Base-by-base conservation (phyloP, 768 basidiomycete species). In the Termitomyces sp. region DNA sequence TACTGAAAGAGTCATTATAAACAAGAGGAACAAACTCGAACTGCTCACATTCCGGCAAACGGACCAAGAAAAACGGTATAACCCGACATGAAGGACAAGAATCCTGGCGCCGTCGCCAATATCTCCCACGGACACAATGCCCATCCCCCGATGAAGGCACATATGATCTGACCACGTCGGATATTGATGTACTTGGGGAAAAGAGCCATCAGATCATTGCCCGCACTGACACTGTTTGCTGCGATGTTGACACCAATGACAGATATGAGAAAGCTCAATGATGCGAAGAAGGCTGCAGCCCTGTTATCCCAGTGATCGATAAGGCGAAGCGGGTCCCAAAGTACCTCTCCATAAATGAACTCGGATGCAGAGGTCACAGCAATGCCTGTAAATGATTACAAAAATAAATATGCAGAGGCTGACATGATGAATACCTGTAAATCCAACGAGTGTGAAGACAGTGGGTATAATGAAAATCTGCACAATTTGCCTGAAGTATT, bases 1-100 rank as follows among this genome's bases (percentile, higher is more conserved):
- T 80, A 53, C 79, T 80, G 8, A 30, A 57, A 12, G 57, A 23
- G 10, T 43, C 7, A 3, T 30, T 23, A 16, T 28, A 2, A 53
- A 3, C 20, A 33, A 47, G 13, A 46, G 5, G n/a, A n/a, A 50
- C 7, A 5, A 20, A 57, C 16, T 18, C 1, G 5, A 14, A 10
- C 41, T 14, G 74, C 86, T 63, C 66, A 88, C 79, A 95, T 86
- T 28, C 88, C 89, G 35, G 88, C 85, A 63, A 96, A 88, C 1
- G 93, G 93, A 0, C 91, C 91, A 20, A 95, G 76, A 69, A 96
- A 92, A 20, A 94, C 86, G 0, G 91, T 87, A 66, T 93, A 95
- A 1, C 90, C 91, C 20, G 79, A 81, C 86, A 93, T 88, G 71
- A 93, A 93, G 13, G 76, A 75, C 65, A 93, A 68, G 72, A 93